These are phyloP conservation scores for Aureobasidium subglaciale DNA, from an alignment of 2,329 filamentous ascomycete species.

Conservation along the genomic window DNA sequence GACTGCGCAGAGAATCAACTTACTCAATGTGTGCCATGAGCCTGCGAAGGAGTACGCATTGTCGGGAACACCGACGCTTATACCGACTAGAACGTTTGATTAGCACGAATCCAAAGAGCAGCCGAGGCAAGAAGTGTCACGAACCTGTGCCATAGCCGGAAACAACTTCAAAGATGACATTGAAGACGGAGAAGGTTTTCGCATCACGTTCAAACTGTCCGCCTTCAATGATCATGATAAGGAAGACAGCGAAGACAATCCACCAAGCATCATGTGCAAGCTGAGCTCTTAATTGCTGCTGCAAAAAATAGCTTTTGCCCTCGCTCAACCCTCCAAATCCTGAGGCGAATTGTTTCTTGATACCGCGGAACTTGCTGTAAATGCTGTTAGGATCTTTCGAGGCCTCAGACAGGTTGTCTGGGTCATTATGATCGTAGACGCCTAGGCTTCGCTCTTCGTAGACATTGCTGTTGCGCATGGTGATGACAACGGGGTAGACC, in stretches of 20 bases:
- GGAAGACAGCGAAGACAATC: constrained; percentile 38
- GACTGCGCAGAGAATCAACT: constrained; percentile 48
- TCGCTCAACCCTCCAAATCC: constrained; percentile 17
- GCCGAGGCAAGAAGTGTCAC: background rate
- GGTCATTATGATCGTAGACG: constrained; percentile 42
- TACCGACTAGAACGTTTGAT: constrained; percentile 36
- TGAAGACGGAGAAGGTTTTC: constrained; percentile 35
- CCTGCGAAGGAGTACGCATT: constrained; percentile 42
- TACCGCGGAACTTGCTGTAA: background rate
- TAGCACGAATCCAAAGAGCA: background rate
- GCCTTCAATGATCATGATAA: constrained; percentile 40
- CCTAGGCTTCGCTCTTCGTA: constrained; percentile 57
- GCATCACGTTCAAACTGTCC: constrained; percentile 31
- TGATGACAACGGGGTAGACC: constrained; percentile 55
- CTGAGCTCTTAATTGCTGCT: constrained; percentile 39
- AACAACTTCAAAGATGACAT: constrained; percentile 41
- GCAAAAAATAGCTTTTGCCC: constrained; percentile 32
- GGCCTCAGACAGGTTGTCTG: background rate
- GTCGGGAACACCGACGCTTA: constrained; percentile 39
- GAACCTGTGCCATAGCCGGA: constrained; percentile 27
- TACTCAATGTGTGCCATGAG: constrained; percentile 43
- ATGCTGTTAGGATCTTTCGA: constrained; percentile 4
- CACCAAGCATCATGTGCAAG: constrained; percentile 43
- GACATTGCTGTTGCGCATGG: constrained; percentile 53
- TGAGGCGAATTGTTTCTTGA: constrained; percentile 6